phyloP scores from a whole-genome alignment of 768 basidiomycete genomes.

The Rhizopogon vinicolor region DNA sequence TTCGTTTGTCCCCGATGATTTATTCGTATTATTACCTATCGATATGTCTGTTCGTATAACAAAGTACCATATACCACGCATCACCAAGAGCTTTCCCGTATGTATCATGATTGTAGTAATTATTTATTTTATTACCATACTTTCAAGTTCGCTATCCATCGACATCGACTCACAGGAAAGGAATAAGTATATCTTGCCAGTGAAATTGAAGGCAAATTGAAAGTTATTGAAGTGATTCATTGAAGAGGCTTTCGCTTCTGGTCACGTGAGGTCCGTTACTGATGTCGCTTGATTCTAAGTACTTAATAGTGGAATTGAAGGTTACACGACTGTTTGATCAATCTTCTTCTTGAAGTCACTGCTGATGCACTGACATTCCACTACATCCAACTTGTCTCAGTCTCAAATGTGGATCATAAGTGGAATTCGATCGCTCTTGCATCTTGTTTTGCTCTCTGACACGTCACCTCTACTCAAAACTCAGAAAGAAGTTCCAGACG shows the following conservation, averaged over 20 bases:
- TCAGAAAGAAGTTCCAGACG: conserved; percentile 1
- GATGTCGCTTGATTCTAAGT: no score
- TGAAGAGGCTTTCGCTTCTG: no score
- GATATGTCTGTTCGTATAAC: background rate
- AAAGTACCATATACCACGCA: background rate
- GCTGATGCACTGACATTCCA: no score
- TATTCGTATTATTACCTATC: background rate
- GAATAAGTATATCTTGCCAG: no score
- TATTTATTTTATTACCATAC: background rate
- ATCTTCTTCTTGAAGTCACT: no score
- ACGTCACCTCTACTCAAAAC: conserved; percentile 7
- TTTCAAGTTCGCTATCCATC: background rate
- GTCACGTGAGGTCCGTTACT: no score
- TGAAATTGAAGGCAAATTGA: no score
- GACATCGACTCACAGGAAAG: conserved; percentile 18
- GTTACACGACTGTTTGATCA: no score
- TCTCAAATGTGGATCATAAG: conserved; percentile 1
- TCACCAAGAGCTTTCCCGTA: no score
- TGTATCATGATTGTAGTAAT: no score
- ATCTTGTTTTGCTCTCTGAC: conserved; percentile 12
- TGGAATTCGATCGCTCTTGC: conserved; percentile 8
- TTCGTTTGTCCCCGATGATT: background rate
- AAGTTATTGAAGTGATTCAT: no score
- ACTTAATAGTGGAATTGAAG: no score
- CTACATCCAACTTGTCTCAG: background rate